phyloP scores from a whole-genome alignment of 441 rosid genomes.

The Jatropha podagrica region DNA sequence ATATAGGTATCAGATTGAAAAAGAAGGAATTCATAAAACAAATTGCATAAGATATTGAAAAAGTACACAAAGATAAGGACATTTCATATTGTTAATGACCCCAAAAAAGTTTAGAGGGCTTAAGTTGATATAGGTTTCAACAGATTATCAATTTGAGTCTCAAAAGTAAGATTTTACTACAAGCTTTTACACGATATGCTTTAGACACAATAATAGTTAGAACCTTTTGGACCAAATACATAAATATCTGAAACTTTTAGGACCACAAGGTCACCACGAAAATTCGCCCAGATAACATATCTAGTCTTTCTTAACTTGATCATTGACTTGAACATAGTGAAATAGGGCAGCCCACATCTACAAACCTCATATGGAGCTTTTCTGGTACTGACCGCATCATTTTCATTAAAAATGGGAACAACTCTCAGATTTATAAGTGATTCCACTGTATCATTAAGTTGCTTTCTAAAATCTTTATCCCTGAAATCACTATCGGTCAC shows the following conservation, averaged over 20 bases:
- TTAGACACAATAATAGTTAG: not conserved
- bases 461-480: conserved; percentile 76
- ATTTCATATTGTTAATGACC: not conserved
- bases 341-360: conserved; percentile 4
- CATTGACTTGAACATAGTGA: not conserved
- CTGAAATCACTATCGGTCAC: conserved; percentile 92
- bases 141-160: not conserved
- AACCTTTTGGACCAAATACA: not conserved
- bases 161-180: no score
- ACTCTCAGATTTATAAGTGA: conserved; percentile 66
- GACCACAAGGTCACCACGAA: no score
- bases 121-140: not conserved
- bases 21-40: not conserved
- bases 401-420: conserved; percentile 94
- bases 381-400: conserved; percentile 96
- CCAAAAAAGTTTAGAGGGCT: not conserved
- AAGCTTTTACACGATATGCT: not conserved
- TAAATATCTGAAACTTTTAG: not conserved
- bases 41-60: not conserved
- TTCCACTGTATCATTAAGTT: conserved; percentile 74
- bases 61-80: not conserved
- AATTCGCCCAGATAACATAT: not conserved
- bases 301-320: not conserved
- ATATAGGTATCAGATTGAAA: not conserved
- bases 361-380: conserved; percentile 95